phyloP scores from a whole-genome alignment of 2,329 filamentous ascomycete species.

The Didymella lethalis region DNA sequence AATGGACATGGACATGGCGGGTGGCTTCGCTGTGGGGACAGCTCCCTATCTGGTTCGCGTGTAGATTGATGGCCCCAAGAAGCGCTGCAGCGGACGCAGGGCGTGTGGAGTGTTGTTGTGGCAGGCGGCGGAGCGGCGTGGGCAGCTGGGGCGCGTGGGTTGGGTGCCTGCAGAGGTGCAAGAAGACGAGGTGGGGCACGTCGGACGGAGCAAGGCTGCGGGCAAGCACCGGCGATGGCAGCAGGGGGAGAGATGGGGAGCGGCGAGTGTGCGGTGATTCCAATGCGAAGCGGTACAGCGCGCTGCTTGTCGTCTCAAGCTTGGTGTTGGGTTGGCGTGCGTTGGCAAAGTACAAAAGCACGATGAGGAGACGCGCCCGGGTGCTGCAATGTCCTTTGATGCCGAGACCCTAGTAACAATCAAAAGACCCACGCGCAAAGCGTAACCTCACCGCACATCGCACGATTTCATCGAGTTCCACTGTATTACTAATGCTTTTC shows the following conservation, averaged over 20 bases:
- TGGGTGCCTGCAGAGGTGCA: slow-evolving; percentile 39
- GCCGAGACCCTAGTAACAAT: slow-evolving; percentile 28
- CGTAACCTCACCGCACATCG: slow-evolving; percentile 21
- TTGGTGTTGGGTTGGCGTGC: slow-evolving; percentile 29
- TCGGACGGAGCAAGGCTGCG: slow-evolving; percentile 33
- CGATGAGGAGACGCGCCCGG: slow-evolving; percentile 30
- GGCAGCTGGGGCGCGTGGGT: slow-evolving; percentile 29
- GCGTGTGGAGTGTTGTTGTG: slow-evolving; percentile 15
- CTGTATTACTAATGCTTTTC: slow-evolving; percentile 20
- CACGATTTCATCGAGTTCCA: slow-evolving; percentile 22
- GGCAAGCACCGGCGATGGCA: slow-evolving; percentile 34
- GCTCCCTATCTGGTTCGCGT: slow-evolving; percentile 44
- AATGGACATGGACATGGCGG: slow-evolving; percentile 73
- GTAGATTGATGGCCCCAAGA: slow-evolving; percentile 31
- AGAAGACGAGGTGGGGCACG: slow-evolving; percentile 48
- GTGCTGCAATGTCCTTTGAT: slow-evolving; percentile 15
- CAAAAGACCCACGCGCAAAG: slow-evolving; percentile 20
- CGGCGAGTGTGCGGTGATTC: slow-evolving; percentile 19
- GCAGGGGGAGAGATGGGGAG: slow-evolving; percentile 5
- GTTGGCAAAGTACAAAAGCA: slow-evolving; percentile 28
- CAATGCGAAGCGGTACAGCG: slow-evolving; percentile 29
- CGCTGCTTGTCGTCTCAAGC: slow-evolving; percentile 32
- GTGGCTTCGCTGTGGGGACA: slow-evolving; percentile 42
- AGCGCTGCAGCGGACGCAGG: slow-evolving; percentile 25
- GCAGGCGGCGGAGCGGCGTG: slow-evolving; percentile 24